Evolutionary conservation across 2,329 filamentous ascomycete species (phyloP).

Genomic region (Pseudophaeomoniella oleicola): DNA sequence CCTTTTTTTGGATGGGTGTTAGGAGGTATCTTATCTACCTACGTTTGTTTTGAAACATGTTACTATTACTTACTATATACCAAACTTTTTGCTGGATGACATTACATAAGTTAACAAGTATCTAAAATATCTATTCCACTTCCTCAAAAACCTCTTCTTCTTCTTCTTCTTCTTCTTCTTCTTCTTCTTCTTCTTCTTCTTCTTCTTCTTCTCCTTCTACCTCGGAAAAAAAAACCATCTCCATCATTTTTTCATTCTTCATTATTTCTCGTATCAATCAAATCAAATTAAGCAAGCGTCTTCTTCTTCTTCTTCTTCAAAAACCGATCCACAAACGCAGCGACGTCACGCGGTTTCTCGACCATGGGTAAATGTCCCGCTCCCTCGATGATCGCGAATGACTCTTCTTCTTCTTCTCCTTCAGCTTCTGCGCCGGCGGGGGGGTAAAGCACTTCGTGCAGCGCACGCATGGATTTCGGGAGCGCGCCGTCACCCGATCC

Average conservation of each 20-base stretch:
- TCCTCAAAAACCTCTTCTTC: not conserved
- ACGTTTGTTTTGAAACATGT: too few species aligned
- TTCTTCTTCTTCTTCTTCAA: too few species aligned
- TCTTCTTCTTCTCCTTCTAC: not conserved
- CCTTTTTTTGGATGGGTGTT: too few species aligned
- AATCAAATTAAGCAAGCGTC: too few species aligned
- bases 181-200: not conserved
- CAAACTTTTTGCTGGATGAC: too few species aligned
- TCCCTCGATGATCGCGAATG: slow-evolving; percentile 50
- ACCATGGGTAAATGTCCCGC: slow-evolving; percentile 78
- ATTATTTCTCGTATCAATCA: not conserved
- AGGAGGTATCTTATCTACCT: too few species aligned
- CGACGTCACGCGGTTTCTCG: slow-evolving; percentile 56
- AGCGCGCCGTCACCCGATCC: slow-evolving; percentile 61
- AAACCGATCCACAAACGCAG: slow-evolving; percentile 46
- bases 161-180: slow-evolving; percentile 1
- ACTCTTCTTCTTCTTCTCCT: too few species aligned
- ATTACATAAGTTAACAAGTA: too few species aligned
- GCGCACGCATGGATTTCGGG: slow-evolving; percentile 66
- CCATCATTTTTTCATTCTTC: not conserved
- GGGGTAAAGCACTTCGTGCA: slow-evolving; percentile 43
- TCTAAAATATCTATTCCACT: too few species aligned
- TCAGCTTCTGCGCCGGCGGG: slow-evolving; percentile 22
- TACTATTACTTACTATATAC: too few species aligned
- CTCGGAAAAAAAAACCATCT: not conserved